These are phyloP conservation scores for Bassia scoparia DNA, from an alignment of 148 eudicot species.

Conservation along the genomic window DNA sequence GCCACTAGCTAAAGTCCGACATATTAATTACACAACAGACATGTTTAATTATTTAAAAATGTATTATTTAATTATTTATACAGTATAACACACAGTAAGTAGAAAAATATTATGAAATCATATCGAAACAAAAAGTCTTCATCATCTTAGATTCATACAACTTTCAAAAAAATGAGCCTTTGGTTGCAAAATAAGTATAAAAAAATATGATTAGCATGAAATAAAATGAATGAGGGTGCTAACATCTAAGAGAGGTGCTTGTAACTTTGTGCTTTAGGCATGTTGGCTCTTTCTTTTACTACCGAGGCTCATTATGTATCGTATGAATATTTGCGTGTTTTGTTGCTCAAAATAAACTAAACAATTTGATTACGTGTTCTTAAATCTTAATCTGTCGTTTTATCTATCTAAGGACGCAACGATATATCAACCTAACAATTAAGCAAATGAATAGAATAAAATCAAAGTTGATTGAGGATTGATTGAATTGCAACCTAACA, in stretches of 20 bases:
- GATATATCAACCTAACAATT: too few relatives aligned
- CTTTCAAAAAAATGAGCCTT: background rate
- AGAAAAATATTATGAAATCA: background rate
- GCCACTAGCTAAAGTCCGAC: constrained; percentile 21
- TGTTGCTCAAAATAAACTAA: background rate
- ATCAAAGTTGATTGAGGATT: too few relatives aligned
- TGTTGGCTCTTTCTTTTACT: constrained; percentile 30
- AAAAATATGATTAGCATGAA: constrained; percentile 4
- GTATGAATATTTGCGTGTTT: background rate
- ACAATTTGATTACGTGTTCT: background rate
- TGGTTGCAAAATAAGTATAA: constrained; percentile 14
- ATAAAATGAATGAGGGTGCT: constrained; percentile 12
- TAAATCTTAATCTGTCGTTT: constrained; percentile 13
- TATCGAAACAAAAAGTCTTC: constrained; percentile 18
- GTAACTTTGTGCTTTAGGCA: constrained; percentile 31
- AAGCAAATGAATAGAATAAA: too few relatives aligned
- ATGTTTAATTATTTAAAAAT: constrained; percentile 11
- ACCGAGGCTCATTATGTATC: constrained; percentile 18
- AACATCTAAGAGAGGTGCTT: constrained; percentile 25
- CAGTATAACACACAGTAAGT: too few relatives aligned
- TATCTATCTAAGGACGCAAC: background rate
- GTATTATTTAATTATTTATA: too few relatives aligned
- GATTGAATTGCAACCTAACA: too few relatives aligned
- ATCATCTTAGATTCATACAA: background rate
- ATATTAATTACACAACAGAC: constrained; percentile 24